Percentiles rank a stretch among this genome's conserved stretches.
Evolutionary conservation across 495 filamentous ascomycete species (phyloP).

Genomic region (Stereocaulon alpinum): DNA sequence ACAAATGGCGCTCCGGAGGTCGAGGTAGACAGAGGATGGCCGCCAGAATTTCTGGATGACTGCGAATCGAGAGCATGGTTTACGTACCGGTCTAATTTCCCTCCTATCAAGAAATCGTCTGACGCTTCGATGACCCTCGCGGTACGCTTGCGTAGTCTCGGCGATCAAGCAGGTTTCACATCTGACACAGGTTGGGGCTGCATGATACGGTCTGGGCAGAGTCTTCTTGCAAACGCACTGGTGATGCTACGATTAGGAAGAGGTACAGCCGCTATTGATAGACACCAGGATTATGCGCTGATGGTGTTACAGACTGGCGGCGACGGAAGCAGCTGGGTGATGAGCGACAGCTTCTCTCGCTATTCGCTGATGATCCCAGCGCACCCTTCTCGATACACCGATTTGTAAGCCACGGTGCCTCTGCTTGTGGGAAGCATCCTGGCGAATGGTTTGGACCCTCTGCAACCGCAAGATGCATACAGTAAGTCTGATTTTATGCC

Average conservation of each 20-base stretch:
- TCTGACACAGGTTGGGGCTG: slow-evolving; percentile 97
- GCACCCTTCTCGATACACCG: slow-evolving; percentile 93
- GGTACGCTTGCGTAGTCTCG: slow-evolving; percentile 73
- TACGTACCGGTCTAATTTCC: slow-evolving; percentile 86
- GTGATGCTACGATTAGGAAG: slow-evolving; percentile 62
- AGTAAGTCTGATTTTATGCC: slow-evolving; percentile 46
- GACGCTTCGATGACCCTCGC: slow-evolving; percentile 74
- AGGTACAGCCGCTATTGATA: slow-evolving; percentile 40
- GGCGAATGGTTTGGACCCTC: slow-evolving; percentile 99
- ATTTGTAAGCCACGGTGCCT: slow-evolving; percentile 82
- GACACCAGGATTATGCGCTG: slow-evolving; percentile 18
- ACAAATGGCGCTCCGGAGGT: background rate
- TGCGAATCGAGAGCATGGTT: slow-evolving; percentile 94
- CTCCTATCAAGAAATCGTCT: slow-evolving; percentile 67
- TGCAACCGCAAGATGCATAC: slow-evolving; percentile 89
- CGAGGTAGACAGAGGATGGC: slow-evolving; percentile 52
- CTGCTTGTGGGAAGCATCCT: slow-evolving; percentile 83
- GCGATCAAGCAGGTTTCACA: slow-evolving; percentile 73
- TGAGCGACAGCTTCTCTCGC: slow-evolving; percentile 62
- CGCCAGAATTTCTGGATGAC: slow-evolving; percentile 74
- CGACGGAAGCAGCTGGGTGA: slow-evolving; percentile 44
- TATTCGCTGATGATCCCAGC: slow-evolving; percentile 79
- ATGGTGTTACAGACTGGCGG: slow-evolving; percentile 60
- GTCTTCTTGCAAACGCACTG: slow-evolving; percentile 79
- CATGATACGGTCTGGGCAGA: slow-evolving; percentile 97